These are phyloP conservation scores for Solanum chacoense DNA, from an alignment of 305 asterid genomes.

Conservation along the genomic window DNA sequence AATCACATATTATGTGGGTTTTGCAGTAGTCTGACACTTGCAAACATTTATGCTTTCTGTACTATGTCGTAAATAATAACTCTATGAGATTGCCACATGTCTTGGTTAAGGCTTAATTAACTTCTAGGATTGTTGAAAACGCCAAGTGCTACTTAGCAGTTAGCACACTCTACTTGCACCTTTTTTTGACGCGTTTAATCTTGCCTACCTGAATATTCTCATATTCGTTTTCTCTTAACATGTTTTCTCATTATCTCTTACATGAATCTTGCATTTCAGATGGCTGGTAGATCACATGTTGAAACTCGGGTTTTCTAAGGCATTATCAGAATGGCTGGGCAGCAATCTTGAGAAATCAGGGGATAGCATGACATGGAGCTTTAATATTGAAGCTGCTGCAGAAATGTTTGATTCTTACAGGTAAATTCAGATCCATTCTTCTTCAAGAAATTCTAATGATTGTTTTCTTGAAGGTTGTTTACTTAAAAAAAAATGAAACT, in stretches of 20 bases:
- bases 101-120: not conserved
- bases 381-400: conserved; percentile 77
- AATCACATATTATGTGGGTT: not conserved
- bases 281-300: conserved; percentile 91
- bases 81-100: not conserved
- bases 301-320: conserved; percentile 73
- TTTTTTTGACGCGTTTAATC: not conserved
- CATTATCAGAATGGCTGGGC: conserved; percentile 79
- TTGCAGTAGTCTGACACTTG: not conserved
- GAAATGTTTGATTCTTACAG: conserved; percentile 84
- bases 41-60: not conserved
- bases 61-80: not conserved
- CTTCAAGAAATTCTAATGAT: not conserved
- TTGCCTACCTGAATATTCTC: not conserved
- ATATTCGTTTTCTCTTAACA: not conserved
- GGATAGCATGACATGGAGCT: conserved; percentile 64
- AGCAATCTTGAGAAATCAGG: conserved; percentile 83
- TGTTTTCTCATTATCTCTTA: not conserved
- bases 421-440: conserved; percentile 15
- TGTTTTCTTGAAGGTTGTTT: not conserved
- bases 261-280: conserved; percentile 20
- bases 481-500: not conserved
- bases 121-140: not conserved
- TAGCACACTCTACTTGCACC: not conserved
- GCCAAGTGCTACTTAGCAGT: not conserved